phyloP scores from a whole-genome alignment of 2,329 filamentous ascomycete species.

The Colletotrichum sp. region DNA sequence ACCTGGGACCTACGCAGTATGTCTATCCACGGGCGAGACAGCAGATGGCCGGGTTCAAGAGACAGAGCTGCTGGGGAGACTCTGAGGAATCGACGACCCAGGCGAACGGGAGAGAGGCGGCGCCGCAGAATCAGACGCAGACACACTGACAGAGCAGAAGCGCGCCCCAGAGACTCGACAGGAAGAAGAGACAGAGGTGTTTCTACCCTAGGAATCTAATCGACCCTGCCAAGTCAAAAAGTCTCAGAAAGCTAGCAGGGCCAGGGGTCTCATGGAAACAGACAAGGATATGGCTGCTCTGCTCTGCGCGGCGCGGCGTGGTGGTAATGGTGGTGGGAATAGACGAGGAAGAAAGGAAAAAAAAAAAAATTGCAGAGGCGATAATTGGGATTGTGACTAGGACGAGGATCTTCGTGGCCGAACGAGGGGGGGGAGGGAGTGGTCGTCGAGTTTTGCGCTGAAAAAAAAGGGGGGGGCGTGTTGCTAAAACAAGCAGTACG shows the following conservation, averaged over 20 bases:
- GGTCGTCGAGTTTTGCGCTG: not conserved
- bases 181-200: not conserved
- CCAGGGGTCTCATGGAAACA: not conserved
- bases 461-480: not conserved
- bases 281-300: not conserved
- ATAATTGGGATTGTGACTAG: not conserved
- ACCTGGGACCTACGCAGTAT: not conserved
- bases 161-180: not conserved
- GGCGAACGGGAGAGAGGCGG: not conserved
- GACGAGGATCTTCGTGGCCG: not conserved
- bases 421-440: not conserved
- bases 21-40: not conserved
- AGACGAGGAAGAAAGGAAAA: not conserved
- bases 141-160: not conserved
- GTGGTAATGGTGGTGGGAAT: not conserved
- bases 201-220: not conserved
- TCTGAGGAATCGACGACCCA: not conserved
- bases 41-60: not conserved
- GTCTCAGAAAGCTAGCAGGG: slow-evolving; percentile 20
- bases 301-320: not conserved
- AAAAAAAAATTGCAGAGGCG: not conserved
- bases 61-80: not conserved
- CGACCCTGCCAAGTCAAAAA: slow-evolving; percentile 16
- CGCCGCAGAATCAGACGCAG: not conserved
- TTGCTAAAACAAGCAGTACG: not conserved